Percentiles rank a stretch among this genome's conserved stretches.
Evolutionary conservation across 2,329 filamentous ascomycete genomes (phyloP).

Genomic region (Ascochyta pisi): DNA sequence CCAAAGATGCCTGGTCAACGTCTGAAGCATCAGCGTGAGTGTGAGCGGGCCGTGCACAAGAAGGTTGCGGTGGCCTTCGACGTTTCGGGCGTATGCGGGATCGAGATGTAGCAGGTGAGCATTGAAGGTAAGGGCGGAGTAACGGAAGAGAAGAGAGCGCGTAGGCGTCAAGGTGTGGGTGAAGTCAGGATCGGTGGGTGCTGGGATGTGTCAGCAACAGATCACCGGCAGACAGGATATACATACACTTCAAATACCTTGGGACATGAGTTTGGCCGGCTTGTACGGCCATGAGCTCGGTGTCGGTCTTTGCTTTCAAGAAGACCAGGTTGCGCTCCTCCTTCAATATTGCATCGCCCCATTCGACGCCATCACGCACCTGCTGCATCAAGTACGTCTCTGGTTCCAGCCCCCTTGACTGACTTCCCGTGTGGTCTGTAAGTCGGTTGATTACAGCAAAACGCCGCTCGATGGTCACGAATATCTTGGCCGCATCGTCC

Average conservation of each 20-base stretch:
- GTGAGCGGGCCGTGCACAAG: slow-evolving; percentile 89
- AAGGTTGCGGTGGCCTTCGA: slow-evolving; percentile 76
- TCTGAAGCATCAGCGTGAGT: slow-evolving; percentile 76
- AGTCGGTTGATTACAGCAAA: slow-evolving; percentile 39
- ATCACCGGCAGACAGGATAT: neutral
- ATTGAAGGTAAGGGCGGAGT: slow-evolving; percentile 86
- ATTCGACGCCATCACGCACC: slow-evolving; percentile 15
- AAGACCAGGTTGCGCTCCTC: slow-evolving; percentile 71
- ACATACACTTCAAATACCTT: slow-evolving; percentile 50
- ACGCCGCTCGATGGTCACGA: slow-evolving; percentile 65
- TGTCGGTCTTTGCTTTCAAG: slow-evolving; percentile 59
- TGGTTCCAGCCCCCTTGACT: neutral
- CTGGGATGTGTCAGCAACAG: slow-evolving; percentile 42
- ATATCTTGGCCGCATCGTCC: slow-evolving; percentile 59
- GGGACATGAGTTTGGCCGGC: slow-evolving; percentile 34
- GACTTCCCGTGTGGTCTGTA: too few species aligned
- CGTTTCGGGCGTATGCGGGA: slow-evolving; percentile 68
- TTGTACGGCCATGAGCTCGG: slow-evolving; percentile 43
- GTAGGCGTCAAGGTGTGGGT: slow-evolving; percentile 70
- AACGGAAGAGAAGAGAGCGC: slow-evolving; percentile 80
- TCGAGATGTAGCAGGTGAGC: slow-evolving; percentile 91
- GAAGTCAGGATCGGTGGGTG: slow-evolving; percentile 61
- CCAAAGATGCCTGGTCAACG: slow-evolving; percentile 55
- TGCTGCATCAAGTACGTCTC: slow-evolving; percentile 8
- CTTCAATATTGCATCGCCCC: slow-evolving; percentile 54